phyloP scores from a whole-genome alignment of 768 basidiomycete genomes.

The Tephrocybe sp. region DNA sequence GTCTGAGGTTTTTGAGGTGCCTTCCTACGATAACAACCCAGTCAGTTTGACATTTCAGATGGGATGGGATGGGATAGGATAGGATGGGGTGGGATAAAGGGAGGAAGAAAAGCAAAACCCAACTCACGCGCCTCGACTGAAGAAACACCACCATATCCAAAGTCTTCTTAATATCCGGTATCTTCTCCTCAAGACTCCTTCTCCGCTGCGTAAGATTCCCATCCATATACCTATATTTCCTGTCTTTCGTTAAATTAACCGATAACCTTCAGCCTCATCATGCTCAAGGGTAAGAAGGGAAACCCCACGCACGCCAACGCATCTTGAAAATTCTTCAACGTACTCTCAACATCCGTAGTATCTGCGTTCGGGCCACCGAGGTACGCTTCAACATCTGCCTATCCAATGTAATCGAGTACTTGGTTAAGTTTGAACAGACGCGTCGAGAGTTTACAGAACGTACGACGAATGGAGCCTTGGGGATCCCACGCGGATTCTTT shows the following conservation, averaged over 20 bases:
- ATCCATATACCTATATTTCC: constrained; percentile 99
- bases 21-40: constrained; percentile 44
- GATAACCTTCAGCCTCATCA: constrained; percentile 16
- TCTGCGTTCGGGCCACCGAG: constrained; percentile 73
- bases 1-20: constrained; percentile 45
- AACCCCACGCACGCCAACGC: constrained; percentile 90
- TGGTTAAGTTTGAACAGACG: constrained; percentile 3
- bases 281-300: constrained; percentile 9
- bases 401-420: not conserved
- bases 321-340: constrained; percentile 83
- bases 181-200: constrained; percentile 84
- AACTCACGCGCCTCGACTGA: constrained; percentile 63
- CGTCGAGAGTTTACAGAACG: not conserved
- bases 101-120: not conserved
- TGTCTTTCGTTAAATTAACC: constrained; percentile 44
- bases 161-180: constrained; percentile 94
- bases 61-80: no score
- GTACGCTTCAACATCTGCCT: constrained; percentile 89
- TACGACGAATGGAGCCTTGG: constrained; percentile 93
- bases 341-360: constrained; percentile 76
- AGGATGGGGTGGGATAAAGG: no score
- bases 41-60: no score
- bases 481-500: constrained; percentile 90
- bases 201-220: constrained; percentile 75
- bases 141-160: constrained; percentile 85